Conservation (phyloP, 345 rosid genomes). For the Rhizophora mangle region DNA sequence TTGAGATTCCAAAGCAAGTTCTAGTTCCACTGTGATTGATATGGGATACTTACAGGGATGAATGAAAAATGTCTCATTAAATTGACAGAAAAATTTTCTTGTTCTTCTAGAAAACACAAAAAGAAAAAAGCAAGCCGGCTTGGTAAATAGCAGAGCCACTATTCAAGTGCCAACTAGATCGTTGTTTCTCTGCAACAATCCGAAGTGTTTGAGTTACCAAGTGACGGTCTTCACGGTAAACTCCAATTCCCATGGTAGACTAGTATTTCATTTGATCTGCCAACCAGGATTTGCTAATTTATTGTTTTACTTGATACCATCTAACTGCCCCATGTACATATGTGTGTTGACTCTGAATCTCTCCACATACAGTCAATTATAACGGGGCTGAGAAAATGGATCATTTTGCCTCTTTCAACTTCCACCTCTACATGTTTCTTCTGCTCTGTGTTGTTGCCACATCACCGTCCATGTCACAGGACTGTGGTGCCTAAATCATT, state of each 20-base stretch:
- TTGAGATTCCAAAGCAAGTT: too few species aligned
- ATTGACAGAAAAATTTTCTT: too few species aligned
- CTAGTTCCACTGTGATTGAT: too few species aligned
- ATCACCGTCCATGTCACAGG: conserved; percentile 6
- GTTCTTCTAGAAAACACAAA: too few species aligned
- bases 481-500: conserved; percentile 29
- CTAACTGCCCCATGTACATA: background rate
- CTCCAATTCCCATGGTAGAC: too few species aligned
- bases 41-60: too few species aligned
- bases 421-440: conserved; percentile 17
- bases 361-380: background rate
- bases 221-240: too few species aligned
- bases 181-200: too few species aligned
- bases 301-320: background rate
- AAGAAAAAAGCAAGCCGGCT: background rate
- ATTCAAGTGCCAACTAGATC: too few species aligned
- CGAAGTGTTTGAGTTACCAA: too few species aligned
- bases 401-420: background rate
- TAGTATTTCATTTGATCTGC: too few species aligned
- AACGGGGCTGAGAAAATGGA: conserved; percentile 18
- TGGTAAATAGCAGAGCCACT: background rate
- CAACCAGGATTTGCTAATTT: background rate
- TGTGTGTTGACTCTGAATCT: background rate
- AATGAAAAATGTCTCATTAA: too few species aligned
- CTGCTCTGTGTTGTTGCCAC: conserved; percentile 11